Evolutionary conservation across 2,329 filamentous ascomycete genomes (phyloP).

Genomic region (Chaetomiaceae sp.): DNA sequence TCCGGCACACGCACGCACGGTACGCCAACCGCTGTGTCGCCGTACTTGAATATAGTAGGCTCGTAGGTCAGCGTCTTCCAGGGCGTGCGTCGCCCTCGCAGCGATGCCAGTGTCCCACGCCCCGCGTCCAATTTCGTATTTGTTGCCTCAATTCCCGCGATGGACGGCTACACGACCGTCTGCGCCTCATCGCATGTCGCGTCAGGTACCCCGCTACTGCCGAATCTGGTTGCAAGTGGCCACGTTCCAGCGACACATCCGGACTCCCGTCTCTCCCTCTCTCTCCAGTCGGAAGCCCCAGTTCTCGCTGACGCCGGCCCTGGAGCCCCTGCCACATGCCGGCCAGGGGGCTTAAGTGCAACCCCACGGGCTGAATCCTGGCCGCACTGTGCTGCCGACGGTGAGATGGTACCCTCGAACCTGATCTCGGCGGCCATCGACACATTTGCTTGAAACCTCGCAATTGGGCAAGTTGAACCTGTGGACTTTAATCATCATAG

Average conservation of each 20-base stretch:
- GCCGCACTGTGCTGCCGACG: constrained; percentile 5
- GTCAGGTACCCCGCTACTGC: constrained; percentile 24
- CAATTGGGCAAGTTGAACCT: no score
- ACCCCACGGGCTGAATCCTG: constrained; percentile 11
- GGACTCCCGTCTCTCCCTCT: no score
- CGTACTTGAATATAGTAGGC: no score
- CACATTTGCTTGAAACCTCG: no score
- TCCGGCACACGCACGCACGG: neutral
- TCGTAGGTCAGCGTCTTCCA: no score
- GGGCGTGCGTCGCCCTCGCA: neutral
- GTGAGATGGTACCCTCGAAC: no score
- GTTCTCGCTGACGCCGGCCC: no score
- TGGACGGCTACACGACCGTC: constrained; percentile 16
- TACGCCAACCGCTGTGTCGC: no score
- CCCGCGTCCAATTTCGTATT: constrained; percentile 19
- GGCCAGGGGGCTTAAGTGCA: constrained; percentile 7
- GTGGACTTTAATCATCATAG: no score
- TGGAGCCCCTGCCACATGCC: constrained; percentile 2
- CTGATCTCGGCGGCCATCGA: no score
- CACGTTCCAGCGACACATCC: neutral
- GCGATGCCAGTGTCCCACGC: neutral
- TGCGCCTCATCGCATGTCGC: constrained; percentile 20
- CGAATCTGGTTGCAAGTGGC: constrained; percentile 10
- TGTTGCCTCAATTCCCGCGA: constrained; percentile 8
- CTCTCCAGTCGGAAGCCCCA: no score